Conservation (phyloP, 192 early-diverging fungal genomes). For the Jimgerdemannia lactiflua region DNA sequence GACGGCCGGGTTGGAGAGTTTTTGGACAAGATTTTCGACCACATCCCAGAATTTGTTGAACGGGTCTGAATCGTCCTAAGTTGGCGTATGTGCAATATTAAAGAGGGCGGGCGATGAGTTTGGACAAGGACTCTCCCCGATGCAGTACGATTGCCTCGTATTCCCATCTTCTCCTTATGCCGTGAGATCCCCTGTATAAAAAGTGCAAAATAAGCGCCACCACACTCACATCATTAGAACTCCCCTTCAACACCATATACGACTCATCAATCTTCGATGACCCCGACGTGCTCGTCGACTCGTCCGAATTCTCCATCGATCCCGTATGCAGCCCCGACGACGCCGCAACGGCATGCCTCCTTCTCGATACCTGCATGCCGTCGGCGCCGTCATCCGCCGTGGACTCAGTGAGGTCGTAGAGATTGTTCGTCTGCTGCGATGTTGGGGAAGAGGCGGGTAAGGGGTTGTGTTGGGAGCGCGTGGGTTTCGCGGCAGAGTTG, state of each 20-base stretch:
- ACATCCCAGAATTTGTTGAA: slow-evolving; percentile 83
- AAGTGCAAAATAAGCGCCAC: no score
- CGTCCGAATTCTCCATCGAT: background rate
- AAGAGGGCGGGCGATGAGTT: background rate
- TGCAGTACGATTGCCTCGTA: background rate
- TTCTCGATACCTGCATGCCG: slow-evolving; percentile 1
- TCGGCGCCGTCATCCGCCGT: background rate
- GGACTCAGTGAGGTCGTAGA: background rate
- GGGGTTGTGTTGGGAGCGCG: slow-evolving; percentile 12
- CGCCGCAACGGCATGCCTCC: slow-evolving; percentile 6
- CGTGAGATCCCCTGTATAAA: background rate
- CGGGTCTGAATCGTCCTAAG: slow-evolving; percentile 68
- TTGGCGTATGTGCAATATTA: slow-evolving; percentile 12
- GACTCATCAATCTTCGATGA: slow-evolving; percentile 17
- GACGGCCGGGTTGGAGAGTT: slow-evolving; percentile 59
- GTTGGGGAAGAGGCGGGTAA: slow-evolving; percentile 3
- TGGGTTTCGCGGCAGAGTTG: slow-evolving; percentile 19
- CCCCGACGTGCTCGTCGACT: background rate
- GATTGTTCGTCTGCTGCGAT: slow-evolving; percentile 1
- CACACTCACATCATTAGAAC: slow-evolving; percentile 10
- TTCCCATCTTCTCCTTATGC: slow-evolving; percentile 6
- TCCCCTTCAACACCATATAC: slow-evolving; percentile 14
- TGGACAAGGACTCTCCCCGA: no score
- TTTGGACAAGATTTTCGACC: slow-evolving; percentile 70
- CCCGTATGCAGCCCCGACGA: background rate